phyloP scores from a whole-genome alignment of 768 basidiomycete genomes.

The Phlebiopsis flavidoalba region DNA sequence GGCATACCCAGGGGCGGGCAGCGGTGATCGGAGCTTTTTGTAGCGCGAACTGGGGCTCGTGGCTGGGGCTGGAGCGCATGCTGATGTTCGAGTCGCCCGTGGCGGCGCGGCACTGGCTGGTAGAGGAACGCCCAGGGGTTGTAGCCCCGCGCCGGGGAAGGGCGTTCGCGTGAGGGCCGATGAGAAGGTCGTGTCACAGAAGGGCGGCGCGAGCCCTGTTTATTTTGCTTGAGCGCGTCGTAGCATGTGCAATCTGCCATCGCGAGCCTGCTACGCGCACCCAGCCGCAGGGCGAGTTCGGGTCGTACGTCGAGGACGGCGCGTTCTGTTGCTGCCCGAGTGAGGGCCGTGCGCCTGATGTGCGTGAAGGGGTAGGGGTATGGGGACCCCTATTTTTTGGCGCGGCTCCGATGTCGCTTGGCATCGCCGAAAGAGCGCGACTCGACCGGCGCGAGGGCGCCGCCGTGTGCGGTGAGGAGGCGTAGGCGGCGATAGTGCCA shows the following conservation, averaged over 20 bases:
- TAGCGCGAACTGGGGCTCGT: conserved; percentile 55
- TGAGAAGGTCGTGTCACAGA: conserved; percentile 78
- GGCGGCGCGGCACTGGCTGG: conserved; percentile 4
- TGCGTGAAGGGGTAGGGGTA: conserved; percentile 78
- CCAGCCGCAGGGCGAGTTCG: conserved; percentile 39
- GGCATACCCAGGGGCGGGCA: conserved; percentile 41
- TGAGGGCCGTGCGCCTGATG: conserved; percentile 49
- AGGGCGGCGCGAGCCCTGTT: conserved; percentile 51
- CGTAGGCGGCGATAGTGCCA: conserved; percentile 62
- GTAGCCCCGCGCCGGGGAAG: conserved; percentile 56
- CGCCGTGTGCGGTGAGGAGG: conserved; percentile 70
- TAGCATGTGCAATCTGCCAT: conserved; percentile 77
- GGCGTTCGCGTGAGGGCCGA: conserved; percentile 71
- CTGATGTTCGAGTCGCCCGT: conserved; percentile 43
- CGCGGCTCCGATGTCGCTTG: conserved; percentile 33
- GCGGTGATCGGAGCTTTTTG: no score
- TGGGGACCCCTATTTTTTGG: conserved; percentile 54
- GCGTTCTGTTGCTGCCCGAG: conserved; percentile 31
- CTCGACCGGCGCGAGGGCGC: conserved; percentile 71
- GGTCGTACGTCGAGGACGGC: conserved; percentile 31
- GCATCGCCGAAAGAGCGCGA: conserved; percentile 56
- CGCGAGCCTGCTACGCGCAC: conserved; percentile 69
- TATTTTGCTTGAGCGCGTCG: conserved; percentile 68
- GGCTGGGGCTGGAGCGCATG: conserved; percentile 66
- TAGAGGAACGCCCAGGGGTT: conserved; percentile 74